Evolutionary conservation across 2,329 filamentous ascomycete species (phyloP).

Genomic region (Hypoxylon sp.): DNA sequence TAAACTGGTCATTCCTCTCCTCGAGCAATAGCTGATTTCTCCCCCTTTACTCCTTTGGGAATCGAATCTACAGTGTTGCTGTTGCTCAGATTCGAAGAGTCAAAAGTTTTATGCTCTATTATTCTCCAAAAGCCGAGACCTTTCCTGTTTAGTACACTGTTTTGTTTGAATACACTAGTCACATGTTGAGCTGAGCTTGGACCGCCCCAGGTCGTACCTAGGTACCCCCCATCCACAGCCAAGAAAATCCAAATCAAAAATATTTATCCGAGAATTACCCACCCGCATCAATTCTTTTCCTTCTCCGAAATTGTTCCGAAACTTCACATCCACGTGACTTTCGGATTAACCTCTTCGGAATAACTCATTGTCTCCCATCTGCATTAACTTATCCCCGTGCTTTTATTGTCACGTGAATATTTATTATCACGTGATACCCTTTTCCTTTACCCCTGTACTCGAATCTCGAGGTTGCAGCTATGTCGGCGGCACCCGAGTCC

Average conservation of each 20-base stretch:
- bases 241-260: conserved; percentile 12
- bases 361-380: background rate
- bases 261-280: conserved; percentile 16
- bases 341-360: background rate
- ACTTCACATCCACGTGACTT: background rate
- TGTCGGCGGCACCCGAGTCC: conserved; percentile 51
- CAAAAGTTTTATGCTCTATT: conserved; percentile 8
- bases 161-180: conserved; percentile 19
- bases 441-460: background rate
- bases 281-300: conserved; percentile 1
- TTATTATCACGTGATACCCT: conserved; percentile 1
- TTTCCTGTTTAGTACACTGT: conserved; percentile 19
- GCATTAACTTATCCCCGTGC: background rate
- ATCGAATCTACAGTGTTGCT: conserved; percentile 26
- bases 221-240: conserved; percentile 8
- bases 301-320: background rate
- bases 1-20: conserved; percentile 52
- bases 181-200: conserved; percentile 31
- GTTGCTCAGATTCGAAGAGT: conserved; percentile 22
- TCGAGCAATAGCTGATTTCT: conserved; percentile 30
- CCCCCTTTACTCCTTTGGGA: conserved; percentile 35
- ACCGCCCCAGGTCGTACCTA: conserved; percentile 24
- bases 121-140: conserved; percentile 16
- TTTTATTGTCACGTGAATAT: conserved; percentile 10
- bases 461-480: conserved; percentile 34